A percentile compares a stretch with the other conserved stretches of the same genome.
Conservation (phyloP, 1,284 basidiomycete genomes). For the Pisolithus thermaeus region DNA sequence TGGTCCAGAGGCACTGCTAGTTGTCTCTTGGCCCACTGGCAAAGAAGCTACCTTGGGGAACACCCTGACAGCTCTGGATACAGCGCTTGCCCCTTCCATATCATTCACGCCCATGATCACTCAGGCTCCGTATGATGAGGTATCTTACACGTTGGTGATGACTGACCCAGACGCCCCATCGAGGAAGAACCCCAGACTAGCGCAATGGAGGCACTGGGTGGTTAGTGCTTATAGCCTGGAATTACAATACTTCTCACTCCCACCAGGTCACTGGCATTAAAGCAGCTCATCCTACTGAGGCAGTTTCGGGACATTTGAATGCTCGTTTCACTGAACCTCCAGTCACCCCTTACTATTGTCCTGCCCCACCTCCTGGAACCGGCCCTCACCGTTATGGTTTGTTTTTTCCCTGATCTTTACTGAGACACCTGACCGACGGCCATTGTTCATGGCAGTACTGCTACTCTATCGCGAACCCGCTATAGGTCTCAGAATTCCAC, state of each 20-base stretch:
- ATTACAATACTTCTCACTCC: background rate
- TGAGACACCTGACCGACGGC: background rate
- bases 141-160: slow-evolving; percentile 58
- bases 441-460: slow-evolving; percentile 36
- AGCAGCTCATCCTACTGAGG: slow-evolving; percentile 32
- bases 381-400: slow-evolving; percentile 57
- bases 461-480: slow-evolving; percentile 58
- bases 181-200: slow-evolving; percentile 45
- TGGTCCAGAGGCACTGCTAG: slow-evolving; percentile 47
- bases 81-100: slow-evolving; percentile 48
- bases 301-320: slow-evolving; percentile 29
- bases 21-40: slow-evolving; percentile 44
- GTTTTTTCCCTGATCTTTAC: slow-evolving; percentile 10
- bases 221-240: slow-evolving; percentile 33
- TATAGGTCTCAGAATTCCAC: slow-evolving; percentile 36
- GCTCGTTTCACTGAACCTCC: slow-evolving; percentile 43
- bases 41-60: slow-evolving; percentile 47
- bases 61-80: slow-evolving; percentile 41
- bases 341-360: slow-evolving; percentile 52
- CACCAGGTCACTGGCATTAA: slow-evolving; percentile 52
- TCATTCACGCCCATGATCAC: slow-evolving; percentile 42
- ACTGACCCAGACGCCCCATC: slow-evolving; percentile 68
- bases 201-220: slow-evolving; percentile 63
- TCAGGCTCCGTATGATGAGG: slow-evolving; percentile 32
- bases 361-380: slow-evolving; percentile 50